Percentiles rank a stretch among this genome's conserved stretches.
phyloP scores from a whole-genome alignment of 139 green algal genomes.

The Chlamydomonas sp. region DNA sequence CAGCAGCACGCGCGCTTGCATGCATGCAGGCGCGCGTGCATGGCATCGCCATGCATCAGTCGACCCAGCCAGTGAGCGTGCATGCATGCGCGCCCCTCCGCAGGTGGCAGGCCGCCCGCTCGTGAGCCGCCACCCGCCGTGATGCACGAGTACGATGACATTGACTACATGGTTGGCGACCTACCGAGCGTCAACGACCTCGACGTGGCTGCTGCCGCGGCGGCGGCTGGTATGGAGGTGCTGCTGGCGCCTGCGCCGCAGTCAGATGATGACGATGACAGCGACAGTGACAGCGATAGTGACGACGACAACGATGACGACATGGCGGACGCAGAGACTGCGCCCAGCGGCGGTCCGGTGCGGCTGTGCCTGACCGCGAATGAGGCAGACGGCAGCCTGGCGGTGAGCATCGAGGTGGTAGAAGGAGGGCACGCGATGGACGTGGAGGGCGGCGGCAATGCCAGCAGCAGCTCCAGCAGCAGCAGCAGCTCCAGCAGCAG shows the following conservation, averaged over 20 bases:
- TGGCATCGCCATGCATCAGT: no score
- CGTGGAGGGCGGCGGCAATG: background rate
- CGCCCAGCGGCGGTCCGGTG: no score
- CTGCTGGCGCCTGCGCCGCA: conserved; percentile 18
- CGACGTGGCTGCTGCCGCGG: conserved; percentile 55
- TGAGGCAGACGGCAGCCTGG: conserved; percentile 4
- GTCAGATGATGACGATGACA: background rate
- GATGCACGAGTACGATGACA: no score
- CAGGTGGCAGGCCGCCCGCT: no score
- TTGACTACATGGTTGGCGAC: conserved; percentile 12
- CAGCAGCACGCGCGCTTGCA: no score
- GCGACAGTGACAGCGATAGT: conserved; percentile 18
- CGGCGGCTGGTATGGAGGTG: conserved; percentile 49
- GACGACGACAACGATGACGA: conserved; percentile 15
- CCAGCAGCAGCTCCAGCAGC: conserved; percentile 13
- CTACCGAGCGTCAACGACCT: conserved; percentile 58
- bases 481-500: conserved; percentile 13
- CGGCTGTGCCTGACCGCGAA: background rate
- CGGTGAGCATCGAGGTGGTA: background rate
- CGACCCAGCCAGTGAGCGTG: no score
- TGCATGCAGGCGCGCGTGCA: no score
- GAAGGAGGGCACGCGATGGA: background rate
- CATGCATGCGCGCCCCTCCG: no score
- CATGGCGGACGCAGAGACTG: background rate
- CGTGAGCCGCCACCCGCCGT: no score